Conservation (phyloP, 2,329 filamentous ascomycete genomes). For the Magnaporthiopsis rhizophila region DNA sequence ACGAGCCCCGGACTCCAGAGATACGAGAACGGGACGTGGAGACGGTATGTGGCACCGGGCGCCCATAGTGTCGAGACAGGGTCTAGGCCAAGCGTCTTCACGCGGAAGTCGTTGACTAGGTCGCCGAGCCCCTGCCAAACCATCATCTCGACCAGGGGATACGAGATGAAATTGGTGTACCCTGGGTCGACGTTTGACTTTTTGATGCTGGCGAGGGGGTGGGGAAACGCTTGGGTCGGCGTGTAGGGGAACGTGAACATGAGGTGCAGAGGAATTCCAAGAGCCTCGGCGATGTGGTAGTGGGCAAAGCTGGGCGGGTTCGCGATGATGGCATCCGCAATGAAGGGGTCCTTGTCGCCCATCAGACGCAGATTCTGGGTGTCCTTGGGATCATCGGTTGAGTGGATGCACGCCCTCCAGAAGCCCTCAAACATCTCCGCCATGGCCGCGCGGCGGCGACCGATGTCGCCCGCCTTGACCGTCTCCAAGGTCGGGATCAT, state of each 20-base stretch:
- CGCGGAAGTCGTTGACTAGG: constrained; percentile 66
- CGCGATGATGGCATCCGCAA: constrained; percentile 75
- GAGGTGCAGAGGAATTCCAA: constrained; percentile 70
- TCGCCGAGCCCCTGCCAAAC: constrained; percentile 86
- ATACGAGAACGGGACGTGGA: constrained; percentile 71
- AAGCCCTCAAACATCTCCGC: constrained; percentile 77
- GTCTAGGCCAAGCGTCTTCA: constrained; percentile 61
- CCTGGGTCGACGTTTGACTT: constrained; percentile 62
- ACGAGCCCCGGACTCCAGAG: constrained; percentile 61
- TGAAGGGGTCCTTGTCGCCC: constrained; percentile 51
- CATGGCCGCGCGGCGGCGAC: constrained; percentile 59
- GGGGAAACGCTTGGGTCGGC: constrained; percentile 66
- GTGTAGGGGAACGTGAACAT: constrained; percentile 88
- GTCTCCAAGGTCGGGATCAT: constrained; percentile 68
- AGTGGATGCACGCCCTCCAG: constrained; percentile 70
- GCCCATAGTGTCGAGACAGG: constrained; percentile 72
- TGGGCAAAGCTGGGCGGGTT: constrained; percentile 76
- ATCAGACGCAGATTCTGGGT: constrained; percentile 55
- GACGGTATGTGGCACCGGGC: constrained; percentile 61
- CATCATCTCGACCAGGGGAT: constrained; percentile 76
- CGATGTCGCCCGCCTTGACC: constrained; percentile 66
- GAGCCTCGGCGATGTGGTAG: constrained; percentile 69
- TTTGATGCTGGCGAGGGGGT: constrained; percentile 70
- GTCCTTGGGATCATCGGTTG: constrained; percentile 61
- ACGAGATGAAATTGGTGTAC: constrained; percentile 74